phyloP scores from a whole-genome alignment of 768 basidiomycete genomes.

The Russula dissimulans region DNA sequence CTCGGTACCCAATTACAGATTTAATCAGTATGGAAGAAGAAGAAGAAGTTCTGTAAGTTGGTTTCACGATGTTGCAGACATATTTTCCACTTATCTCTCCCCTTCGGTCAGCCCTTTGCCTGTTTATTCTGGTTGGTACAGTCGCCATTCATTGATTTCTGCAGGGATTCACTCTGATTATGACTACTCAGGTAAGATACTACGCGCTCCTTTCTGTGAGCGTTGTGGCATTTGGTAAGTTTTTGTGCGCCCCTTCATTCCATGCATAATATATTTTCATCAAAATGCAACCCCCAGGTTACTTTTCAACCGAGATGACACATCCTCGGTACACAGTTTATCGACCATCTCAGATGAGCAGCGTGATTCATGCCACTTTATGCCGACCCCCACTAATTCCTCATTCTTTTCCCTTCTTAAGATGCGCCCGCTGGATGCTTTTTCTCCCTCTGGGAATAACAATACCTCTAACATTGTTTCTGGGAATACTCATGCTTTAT shows the following conservation, averaged over 20 bases:
- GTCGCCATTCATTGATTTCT: not conserved
- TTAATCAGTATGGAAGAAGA: conserved; percentile 18
- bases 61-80: not conserved
- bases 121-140: conserved; percentile 13
- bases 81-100: not conserved
- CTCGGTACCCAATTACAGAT: not conserved
- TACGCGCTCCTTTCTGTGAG: conserved; percentile 11
- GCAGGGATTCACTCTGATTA: not conserved
- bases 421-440: conserved; percentile 15
- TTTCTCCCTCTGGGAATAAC: conserved; percentile 19
- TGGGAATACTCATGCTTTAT: conserved; percentile 19
- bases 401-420: not conserved
- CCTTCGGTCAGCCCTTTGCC: conserved; percentile 6
- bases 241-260: not conserved
- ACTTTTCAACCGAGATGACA: conserved; percentile 17
- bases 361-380: not conserved
- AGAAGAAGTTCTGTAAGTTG: conserved; percentile 15
- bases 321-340: conserved; percentile 13
- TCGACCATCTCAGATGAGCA: not conserved
- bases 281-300: not conserved
- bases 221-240: conserved; percentile 15
- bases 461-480: conserved; percentile 13
- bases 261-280: not conserved
- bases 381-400: too few relatives aligned
- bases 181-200: conserved; percentile 9